Evolutionary conservation across 2,329 filamentous ascomycete genomes (phyloP).

Genomic region (Sclerotinia borealis): DNA sequence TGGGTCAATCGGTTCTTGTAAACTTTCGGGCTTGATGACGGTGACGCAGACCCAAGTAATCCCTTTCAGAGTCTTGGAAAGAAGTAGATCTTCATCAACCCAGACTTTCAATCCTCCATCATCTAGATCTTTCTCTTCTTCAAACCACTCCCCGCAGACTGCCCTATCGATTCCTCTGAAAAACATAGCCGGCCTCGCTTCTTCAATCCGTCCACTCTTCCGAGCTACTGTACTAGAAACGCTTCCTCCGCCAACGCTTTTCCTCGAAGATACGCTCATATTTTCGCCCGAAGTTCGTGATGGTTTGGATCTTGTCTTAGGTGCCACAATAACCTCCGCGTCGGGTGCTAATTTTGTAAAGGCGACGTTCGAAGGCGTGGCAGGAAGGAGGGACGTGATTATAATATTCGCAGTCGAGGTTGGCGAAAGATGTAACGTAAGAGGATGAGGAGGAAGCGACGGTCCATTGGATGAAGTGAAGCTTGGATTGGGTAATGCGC

Average conservation of each 20-base stretch:
- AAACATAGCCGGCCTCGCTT: conserved; percentile 63
- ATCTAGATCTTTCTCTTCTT: conserved; percentile 49
- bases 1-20: conserved; percentile 65
- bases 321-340: conserved; percentile 94
- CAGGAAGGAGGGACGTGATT: conserved; percentile 75
- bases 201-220: conserved; percentile 55
- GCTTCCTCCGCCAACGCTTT: conserved; percentile 67
- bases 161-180: conserved; percentile 71
- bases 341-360: conserved; percentile 93
- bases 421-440: conserved; percentile 89
- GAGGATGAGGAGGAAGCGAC: conserved; percentile 59
- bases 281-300: conserved; percentile 64
- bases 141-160: conserved; percentile 69
- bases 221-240: conserved; percentile 63
- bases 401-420: conserved; percentile 92
- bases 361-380: conserved; percentile 57
- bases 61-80: conserved; percentile 66
- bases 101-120: conserved; percentile 66
- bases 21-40: conserved; percentile 74
- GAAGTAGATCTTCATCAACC: conserved; percentile 73
- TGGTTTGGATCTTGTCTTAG: conserved; percentile 74
- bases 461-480: conserved; percentile 49
- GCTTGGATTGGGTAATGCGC: conserved; percentile 81
- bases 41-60: conserved; percentile 74
- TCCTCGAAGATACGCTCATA: conserved; percentile 74